A percentile compares a stretch with the other conserved stretches of the same genome.
phyloP scores from a whole-genome alignment of 1,284 basidiomycete genomes.

The Leccinum subspadiceum region DNA sequence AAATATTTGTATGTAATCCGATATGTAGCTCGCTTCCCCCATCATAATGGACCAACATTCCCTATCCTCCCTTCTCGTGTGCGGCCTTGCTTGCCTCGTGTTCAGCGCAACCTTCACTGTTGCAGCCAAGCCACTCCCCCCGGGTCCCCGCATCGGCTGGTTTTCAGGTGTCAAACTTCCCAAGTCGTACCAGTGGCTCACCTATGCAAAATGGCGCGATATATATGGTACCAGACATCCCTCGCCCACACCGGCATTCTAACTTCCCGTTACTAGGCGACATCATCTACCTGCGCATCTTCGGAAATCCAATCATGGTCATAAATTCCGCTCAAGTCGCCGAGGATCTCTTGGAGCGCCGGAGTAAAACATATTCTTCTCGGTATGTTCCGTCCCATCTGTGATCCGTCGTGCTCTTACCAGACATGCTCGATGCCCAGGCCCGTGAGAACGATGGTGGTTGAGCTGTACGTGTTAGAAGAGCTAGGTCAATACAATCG shows the following conservation, averaged over 20 bases:
- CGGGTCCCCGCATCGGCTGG: slow-evolving; percentile 42
- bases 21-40: neutral
- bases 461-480: slow-evolving; percentile 38
- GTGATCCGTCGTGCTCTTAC: neutral
- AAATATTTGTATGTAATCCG: neutral
- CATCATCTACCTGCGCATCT: slow-evolving; percentile 44
- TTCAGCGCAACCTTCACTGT: slow-evolving; percentile 5
- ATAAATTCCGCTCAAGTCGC: slow-evolving; percentile 44
- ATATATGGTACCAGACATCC: slow-evolving; percentile 38
- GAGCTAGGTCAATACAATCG: neutral
- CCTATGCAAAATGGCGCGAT: slow-evolving; percentile 45
- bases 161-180: slow-evolving; percentile 38
- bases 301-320: slow-evolving; percentile 47
- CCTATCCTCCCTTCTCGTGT: slow-evolving; percentile 5
- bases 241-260: neutral
- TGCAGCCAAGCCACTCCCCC: slow-evolving; percentile 33
- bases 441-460: slow-evolving; percentile 43
- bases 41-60: neutral
- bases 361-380: slow-evolving; percentile 46
- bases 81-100: slow-evolving; percentile 9
- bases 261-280: slow-evolving; percentile 37
- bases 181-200: slow-evolving; percentile 44
- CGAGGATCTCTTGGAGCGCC: slow-evolving; percentile 45
- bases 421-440: slow-evolving; percentile 9
- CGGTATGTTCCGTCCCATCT: slow-evolving; percentile 22